These are phyloP conservation scores for Bretschneidera sinensis DNA, from an alignment of 345 rosid genomes.

Conservation along the genomic window DNA sequence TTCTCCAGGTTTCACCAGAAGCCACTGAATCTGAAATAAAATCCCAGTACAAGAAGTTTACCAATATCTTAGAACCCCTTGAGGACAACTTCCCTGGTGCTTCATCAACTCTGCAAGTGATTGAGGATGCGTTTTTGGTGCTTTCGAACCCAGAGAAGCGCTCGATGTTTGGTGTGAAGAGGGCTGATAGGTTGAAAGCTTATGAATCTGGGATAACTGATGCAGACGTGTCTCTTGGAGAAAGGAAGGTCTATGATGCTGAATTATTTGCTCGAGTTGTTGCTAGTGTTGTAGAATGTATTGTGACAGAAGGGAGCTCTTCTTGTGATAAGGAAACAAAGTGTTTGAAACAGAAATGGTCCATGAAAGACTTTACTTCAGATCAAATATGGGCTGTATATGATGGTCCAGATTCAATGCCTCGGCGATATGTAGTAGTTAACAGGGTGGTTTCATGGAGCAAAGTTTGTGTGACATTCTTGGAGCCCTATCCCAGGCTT, in stretches of 20 bases:
- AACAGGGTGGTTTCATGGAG: background rate
- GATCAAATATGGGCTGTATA: background rate
- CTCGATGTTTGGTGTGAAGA: background rate
- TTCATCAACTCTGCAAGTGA: conserved; percentile 6
- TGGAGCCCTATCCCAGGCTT: background rate
- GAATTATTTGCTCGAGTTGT: background rate
- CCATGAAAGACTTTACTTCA: background rate
- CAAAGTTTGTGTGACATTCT: background rate
- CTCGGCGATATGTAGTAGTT: background rate
- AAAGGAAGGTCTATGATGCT: background rate
- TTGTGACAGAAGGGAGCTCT: background rate
- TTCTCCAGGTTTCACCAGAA: conserved; percentile 5
- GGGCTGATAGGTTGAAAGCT: conserved; percentile 2
- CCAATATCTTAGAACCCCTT: background rate
- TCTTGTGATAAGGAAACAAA: background rate
- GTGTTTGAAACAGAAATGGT: background rate
- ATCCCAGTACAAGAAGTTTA: background rate
- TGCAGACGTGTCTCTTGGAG: background rate
- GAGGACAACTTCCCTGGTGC: conserved; percentile 3
- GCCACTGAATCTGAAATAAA: background rate
- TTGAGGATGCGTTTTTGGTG: conserved; percentile 7
- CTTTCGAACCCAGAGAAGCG: conserved; percentile 3
- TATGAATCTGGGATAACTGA: background rate
- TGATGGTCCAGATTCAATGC: background rate
- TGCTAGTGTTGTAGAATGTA: background rate